These are phyloP conservation scores for Aureobasidium sp. DNA, from an alignment of 2,329 filamentous ascomycete species.

Conservation along the genomic window DNA sequence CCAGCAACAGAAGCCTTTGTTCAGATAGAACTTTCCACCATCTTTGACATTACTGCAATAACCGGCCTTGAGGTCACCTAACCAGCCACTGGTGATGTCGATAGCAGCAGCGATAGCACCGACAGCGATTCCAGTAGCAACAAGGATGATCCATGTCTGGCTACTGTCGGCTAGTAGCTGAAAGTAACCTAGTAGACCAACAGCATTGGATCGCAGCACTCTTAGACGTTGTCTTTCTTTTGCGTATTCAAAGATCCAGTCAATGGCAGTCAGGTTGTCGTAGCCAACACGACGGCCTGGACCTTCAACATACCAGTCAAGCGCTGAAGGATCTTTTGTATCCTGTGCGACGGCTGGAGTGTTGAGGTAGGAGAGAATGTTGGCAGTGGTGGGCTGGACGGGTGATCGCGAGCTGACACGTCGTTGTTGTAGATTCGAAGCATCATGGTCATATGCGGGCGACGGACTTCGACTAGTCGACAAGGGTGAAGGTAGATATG, in stretches of 20 bases:
- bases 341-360: conserved; percentile 27
- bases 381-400: conserved; percentile 28
- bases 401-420: conserved; percentile 20
- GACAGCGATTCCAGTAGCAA: conserved; percentile 76
- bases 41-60: conserved; percentile 72
- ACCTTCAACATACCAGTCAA: conserved; percentile 86
- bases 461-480: conserved; percentile 24
- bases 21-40: conserved; percentile 84
- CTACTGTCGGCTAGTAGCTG: conserved; percentile 72
- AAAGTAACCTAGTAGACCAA: conserved; percentile 65
- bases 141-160: conserved; percentile 85
- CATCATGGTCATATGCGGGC: conserved; percentile 23
- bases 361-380: conserved; percentile 38
- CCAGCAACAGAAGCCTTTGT: conserved; percentile 86
- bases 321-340: conserved; percentile 37
- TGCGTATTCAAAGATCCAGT: conserved; percentile 99
- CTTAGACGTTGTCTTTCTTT: conserved; percentile 86
- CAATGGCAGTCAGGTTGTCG: conserved; percentile 92
- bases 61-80: conserved; percentile 85
- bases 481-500: conserved; percentile 38
- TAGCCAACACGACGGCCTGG: conserved; percentile 86
- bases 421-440: conserved; percentile 25
- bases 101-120: conserved; percentile 82
- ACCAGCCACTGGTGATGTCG: conserved; percentile 85
- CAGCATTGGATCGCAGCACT: conserved; percentile 50